These are phyloP conservation scores for Paecilomyces niveus DNA, from an alignment of 2,329 filamentous ascomycete genomes.

Conservation along the genomic window DNA sequence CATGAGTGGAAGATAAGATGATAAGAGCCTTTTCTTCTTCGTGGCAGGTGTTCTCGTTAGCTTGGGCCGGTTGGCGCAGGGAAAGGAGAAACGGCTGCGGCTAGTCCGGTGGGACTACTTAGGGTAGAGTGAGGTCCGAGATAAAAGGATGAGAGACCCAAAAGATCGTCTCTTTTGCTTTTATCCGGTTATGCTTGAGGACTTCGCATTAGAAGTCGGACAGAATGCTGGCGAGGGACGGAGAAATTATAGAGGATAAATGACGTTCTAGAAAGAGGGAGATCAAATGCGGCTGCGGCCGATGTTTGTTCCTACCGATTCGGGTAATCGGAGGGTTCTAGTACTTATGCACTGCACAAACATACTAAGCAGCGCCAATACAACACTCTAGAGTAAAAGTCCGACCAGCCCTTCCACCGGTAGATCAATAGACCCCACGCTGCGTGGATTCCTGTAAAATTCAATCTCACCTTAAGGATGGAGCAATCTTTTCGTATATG, in stretches of 20 bases:
- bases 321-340: too few relatives aligned
- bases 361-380: too few relatives aligned
- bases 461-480: too few relatives aligned
- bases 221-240: not conserved
- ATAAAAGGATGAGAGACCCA: too few relatives aligned
- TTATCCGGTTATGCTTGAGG: not conserved
- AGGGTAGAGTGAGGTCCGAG: not conserved
- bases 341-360: too few relatives aligned
- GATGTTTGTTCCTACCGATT: too few relatives aligned
- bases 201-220: not conserved
- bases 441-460: too few relatives aligned
- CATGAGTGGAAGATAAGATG: slow-evolving; percentile 2
- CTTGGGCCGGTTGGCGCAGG: not conserved
- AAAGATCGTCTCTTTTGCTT: not conserved
- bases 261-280: not conserved
- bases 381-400: too few relatives aligned
- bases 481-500: too few relatives aligned
- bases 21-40: slow-evolving; percentile 2
- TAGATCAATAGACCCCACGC: too few relatives aligned
- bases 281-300: too few relatives aligned
- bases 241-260: not conserved
- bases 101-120: not conserved
- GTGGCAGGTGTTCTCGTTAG: not conserved
- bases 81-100: not conserved
- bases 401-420: too few relatives aligned